Base-by-base conservation (phyloP, 1,284 basidiomycete species). In the Ustilago bromivora region DNA sequence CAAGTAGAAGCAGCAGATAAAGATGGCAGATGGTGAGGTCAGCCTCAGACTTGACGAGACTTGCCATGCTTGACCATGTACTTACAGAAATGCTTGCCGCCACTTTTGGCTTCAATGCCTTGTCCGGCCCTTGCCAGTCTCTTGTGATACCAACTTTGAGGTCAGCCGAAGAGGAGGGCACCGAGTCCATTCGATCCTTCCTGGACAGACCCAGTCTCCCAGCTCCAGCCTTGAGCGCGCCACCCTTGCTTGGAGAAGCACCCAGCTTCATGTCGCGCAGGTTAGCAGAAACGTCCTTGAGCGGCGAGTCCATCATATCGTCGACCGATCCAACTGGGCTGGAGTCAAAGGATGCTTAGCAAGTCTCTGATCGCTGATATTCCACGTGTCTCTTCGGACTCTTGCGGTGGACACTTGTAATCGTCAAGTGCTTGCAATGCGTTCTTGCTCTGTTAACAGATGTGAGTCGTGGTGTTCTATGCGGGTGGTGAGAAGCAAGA, bases 81-180 rank as follows among this genome's bases (percentile, higher is more conserved):
- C 70, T 66, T 47, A 72, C 70, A 10, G 66, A 70, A 23, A 79
- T 80, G 49, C 77, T 75, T 2, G 80, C 56, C 6, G 71, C 51
- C 13, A 76, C 64, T 35, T 78, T 78, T 10, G 79, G 66, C 52
- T 72, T 71, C 52, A 66, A 35, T 23, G 61, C 31, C 61, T 78
- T 71, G 8, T 82, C 80, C 1, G 80, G 79, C 0, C 80, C 80
- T 38, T 80, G 79, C 80, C 80, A 82, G 55, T 82, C 80, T 46
- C 78, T 75, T n/a, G 76, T 67, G 43, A 82, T 76, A 49, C 79
- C 80, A 2, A 71, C 51, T 23, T 78, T 78, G 58, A 71, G 69
- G n/a, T 72, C 78, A 5, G 66, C 55, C 0, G 71, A 66, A 0
- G 67, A 23, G 13, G 57, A 64, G 3, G 71, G 69, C n/a, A 73